phyloP scores from a whole-genome alignment of 768 basidiomycete species.

The Naematelia aurantialba region DNA sequence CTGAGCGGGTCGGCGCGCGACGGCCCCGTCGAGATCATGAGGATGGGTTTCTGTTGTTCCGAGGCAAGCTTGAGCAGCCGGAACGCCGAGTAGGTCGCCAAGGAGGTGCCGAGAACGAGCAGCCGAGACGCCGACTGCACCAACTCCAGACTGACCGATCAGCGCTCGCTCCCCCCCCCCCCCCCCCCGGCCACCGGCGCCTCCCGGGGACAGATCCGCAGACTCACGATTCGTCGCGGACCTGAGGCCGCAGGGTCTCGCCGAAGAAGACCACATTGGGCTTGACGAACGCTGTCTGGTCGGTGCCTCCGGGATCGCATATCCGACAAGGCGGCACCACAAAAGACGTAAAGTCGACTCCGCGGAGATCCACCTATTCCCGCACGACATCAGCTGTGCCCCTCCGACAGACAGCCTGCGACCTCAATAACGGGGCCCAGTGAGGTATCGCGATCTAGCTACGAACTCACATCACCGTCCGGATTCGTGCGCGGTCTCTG shows the following conservation, averaged over 20 bases:
- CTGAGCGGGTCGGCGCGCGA: constrained; percentile 67
- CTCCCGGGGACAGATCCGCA: not conserved
- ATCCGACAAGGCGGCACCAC: constrained; percentile 70
- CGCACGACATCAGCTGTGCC: too few relatives aligned
- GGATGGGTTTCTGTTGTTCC: constrained; percentile 68
- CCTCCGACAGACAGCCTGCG: too few relatives aligned
- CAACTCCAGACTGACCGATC: constrained; percentile 9
- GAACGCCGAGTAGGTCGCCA: constrained; percentile 90
- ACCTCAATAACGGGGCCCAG: too few relatives aligned
- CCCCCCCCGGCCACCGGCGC: too few relatives aligned
- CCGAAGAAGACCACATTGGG: constrained; percentile 85
- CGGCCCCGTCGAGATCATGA: constrained; percentile 82
- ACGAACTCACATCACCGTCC: constrained; percentile 81
- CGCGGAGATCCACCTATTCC: constrained; percentile 77
- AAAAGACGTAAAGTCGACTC: constrained; percentile 71
- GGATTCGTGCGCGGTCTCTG: constrained; percentile 71
- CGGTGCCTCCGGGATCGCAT: constrained; percentile 62
- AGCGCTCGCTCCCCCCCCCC: too few relatives aligned
- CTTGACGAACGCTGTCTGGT: constrained; percentile 62
- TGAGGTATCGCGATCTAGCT: too few relatives aligned
- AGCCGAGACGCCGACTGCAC: constrained; percentile 58
- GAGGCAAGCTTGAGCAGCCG: constrained; percentile 76
- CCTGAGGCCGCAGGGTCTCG: constrained; percentile 67
- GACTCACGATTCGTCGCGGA: constrained; percentile 70
- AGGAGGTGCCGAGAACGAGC: constrained; percentile 79